Evolutionary conservation across 2,329 filamentous ascomycete genomes (phyloP).

Genomic region (Cladosporium sp.): DNA sequence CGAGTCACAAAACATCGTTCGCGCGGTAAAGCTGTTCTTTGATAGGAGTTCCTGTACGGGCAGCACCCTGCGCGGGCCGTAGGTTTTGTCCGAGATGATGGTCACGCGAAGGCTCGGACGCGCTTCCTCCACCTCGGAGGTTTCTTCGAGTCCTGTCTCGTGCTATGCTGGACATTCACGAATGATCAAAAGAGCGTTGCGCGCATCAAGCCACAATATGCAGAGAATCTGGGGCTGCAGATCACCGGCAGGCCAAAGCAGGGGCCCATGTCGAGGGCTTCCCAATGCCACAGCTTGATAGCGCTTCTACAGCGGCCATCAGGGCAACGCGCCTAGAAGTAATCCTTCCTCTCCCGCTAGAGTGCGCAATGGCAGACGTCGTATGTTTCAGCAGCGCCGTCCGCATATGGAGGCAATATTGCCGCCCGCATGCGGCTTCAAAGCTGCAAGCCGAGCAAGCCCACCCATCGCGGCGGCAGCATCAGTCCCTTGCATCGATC

Average conservation of each 20-base stretch:
- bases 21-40: conserved; percentile 22
- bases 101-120: conserved; percentile 10
- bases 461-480: conserved; percentile 12
- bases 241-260: conserved; percentile 15
- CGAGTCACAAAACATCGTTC: conserved; percentile 33
- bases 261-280: conserved; percentile 9
- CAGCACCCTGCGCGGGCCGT: neutral
- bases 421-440: conserved; percentile 10
- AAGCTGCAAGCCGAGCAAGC: conserved; percentile 16
- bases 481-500: conserved; percentile 17
- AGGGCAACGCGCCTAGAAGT: neutral
- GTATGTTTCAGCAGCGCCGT: conserved; percentile 14
- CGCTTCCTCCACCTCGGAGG: neutral
- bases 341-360: neutral
- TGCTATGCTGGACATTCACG: neutral
- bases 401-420: conserved; percentile 11
- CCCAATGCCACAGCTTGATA: conserved; percentile 7
- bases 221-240: conserved; percentile 19
- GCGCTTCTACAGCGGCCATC: conserved; percentile 7
- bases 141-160: conserved; percentile 4
- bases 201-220: conserved; percentile 18
- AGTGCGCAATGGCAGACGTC: conserved; percentile 10
- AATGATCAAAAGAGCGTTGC: conserved; percentile 8
- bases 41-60: conserved; percentile 4
- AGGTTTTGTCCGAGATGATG: conserved; percentile 3